Evolutionary conservation across 257 asterid genomes (phyloP).

Genomic region (Rauvolfia tetraphylla): DNA sequence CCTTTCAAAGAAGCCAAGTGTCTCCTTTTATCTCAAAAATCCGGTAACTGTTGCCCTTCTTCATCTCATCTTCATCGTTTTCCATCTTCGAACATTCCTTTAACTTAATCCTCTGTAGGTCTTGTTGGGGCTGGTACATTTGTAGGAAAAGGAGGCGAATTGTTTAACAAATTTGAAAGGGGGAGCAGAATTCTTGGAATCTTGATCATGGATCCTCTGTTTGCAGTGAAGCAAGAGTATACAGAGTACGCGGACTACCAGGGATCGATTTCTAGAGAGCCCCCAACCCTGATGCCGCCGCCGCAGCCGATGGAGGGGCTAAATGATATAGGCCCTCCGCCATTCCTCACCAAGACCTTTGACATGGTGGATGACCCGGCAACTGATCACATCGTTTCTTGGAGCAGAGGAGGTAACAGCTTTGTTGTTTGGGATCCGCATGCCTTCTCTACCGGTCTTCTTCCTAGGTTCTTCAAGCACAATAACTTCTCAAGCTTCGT

Average conservation of each 20-base stretch:
- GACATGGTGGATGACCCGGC: conserved; percentile 77
- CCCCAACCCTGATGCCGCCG: conserved; percentile 8
- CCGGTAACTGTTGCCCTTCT: background rate
- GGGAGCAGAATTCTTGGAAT: background rate
- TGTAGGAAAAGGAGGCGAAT: background rate
- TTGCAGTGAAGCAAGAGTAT: conserved; percentile 53
- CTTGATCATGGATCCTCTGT: conserved; percentile 28
- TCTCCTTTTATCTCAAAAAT: background rate
- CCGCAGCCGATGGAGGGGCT: conserved; percentile 87
- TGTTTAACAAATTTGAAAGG: background rate
- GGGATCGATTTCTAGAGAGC: conserved; percentile 17
- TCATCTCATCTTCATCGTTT: background rate
- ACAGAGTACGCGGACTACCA: conserved; percentile 52
- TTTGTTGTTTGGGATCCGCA: conserved; percentile 85
- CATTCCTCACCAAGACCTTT: conserved; percentile 72
- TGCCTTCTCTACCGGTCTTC: conserved; percentile 49
- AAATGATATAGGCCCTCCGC: conserved; percentile 78
- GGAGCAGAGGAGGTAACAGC: conserved; percentile 79
- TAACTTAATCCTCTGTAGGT: background rate
- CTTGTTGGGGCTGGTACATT: background rate
- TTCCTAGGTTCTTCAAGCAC: conserved; percentile 70
- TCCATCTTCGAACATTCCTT: background rate
- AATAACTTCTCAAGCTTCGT: conserved; percentile 86
- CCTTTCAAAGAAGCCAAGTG: background rate
- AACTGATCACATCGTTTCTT: conserved; percentile 52